Base-by-base conservation (phyloP, 2,329 filamentous ascomycete species). In the Allantophomopsis lycopodina region DNA sequence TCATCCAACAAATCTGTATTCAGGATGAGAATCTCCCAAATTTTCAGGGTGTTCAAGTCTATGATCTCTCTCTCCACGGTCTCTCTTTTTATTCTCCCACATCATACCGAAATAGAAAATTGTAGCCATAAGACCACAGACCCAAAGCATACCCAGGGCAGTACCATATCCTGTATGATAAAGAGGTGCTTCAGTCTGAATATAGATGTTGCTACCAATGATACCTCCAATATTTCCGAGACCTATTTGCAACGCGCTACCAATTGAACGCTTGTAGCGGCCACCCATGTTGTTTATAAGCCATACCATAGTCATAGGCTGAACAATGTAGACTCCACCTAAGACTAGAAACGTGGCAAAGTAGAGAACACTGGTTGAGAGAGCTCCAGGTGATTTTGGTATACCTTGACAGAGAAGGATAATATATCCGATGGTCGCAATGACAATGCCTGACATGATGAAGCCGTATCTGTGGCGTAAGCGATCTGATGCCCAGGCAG, bases 401-500 rank as follows among this genome's bases (percentile, higher is more conserved):
- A 61, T 14, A 42, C 30, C 15, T 32, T 17, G 8, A 60, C 52
- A 15, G 44, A 71, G 71, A 40, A 81, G 79, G 7, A 71, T 69
- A 0, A 68, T 76, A 47, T 82, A 82, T 13, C 78, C 78, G 14
- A 69, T 61, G 40, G 82, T 80, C 17, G 77, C 73, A 37, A 81
- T 61, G 7, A 76, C 74, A 0, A 82, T 60, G 1, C 72, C 73
- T 53, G 63, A 66, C 2, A 82, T 66, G 71, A 82, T 79, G 32
- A 81, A 56, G 1, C 69, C 56, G 1, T 76, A 76, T 33, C 76
- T 67, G 2, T 76, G 60, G 21, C 67, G 67, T 40, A 78, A 58
- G n/a, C 64, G 66, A 49, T 80, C 76, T 0, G 76, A 79, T 6
- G 76, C 17, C 32, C 78, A 60, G 15, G 76, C 71, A 3, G 71